phyloP scores from a whole-genome alignment of 1,139 yeast genomes.

The Hemisphaericaspora lyxosophila region DNA sequence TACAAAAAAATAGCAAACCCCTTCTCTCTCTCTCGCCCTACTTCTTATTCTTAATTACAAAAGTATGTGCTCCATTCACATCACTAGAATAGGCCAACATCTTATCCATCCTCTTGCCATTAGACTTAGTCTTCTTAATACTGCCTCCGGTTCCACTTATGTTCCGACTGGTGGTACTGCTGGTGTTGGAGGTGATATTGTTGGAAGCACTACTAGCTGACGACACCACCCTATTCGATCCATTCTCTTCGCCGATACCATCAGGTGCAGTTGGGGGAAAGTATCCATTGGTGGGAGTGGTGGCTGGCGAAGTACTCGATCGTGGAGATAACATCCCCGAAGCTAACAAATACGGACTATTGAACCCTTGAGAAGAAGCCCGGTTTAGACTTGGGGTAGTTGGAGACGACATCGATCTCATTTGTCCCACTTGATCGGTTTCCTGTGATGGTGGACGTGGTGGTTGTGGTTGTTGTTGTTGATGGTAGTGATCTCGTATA shows the following conservation, averaged over 20 bases:
- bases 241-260: not conserved
- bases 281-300: conserved; percentile 17
- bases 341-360: conserved; percentile 61
- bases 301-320: conserved; percentile 27
- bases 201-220: not conserved
- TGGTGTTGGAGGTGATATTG: not conserved
- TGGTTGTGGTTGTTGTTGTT: too few relatives aligned
- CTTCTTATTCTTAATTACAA: conserved; percentile 29
- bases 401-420: conserved; percentile 20
- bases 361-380: conserved; percentile 33
- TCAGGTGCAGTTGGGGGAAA: not conserved
- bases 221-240: not conserved
- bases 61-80: conserved; percentile 43
- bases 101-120: conserved; percentile 20
- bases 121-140: not conserved
- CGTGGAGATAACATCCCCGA: conserved; percentile 55
- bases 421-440: too few relatives aligned
- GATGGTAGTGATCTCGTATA: conserved; percentile 21
- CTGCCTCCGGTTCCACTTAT: not conserved
- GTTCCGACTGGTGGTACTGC: not conserved
- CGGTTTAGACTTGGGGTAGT: conserved; percentile 31
- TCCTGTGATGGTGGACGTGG: too few relatives aligned
- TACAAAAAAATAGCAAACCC: too few relatives aligned
- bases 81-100: conserved; percentile 46
- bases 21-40: too few relatives aligned